Conservation (phyloP, 2,329 filamentous ascomycete genomes). For the Penicillium psychrosexuale region DNA sequence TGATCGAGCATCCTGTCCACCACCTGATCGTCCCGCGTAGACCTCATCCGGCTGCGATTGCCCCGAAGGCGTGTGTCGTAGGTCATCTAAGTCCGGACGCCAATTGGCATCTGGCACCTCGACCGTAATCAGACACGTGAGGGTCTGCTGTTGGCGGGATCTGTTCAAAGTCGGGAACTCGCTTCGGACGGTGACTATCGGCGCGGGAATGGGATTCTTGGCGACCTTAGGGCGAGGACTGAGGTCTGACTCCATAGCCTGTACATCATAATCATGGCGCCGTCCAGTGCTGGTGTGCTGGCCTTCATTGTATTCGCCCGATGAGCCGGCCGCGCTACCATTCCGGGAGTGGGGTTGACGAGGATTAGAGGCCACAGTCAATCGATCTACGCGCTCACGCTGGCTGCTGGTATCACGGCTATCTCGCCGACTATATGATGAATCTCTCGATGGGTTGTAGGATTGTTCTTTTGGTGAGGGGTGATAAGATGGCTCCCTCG, state of each 20-base stretch:
- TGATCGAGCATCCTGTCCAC: constrained; percentile 53
- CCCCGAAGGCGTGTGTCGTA: constrained; percentile 54
- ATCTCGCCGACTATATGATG: constrained; percentile 33
- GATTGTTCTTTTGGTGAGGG: constrained; percentile 28
- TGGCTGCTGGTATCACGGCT: constrained; percentile 43
- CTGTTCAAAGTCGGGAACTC: constrained; percentile 93
- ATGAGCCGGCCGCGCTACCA: constrained; percentile 73
- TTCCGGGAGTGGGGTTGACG: constrained; percentile 64
- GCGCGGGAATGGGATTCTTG: constrained; percentile 84
- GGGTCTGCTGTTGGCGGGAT: constrained; percentile 87
- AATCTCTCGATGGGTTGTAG: constrained; percentile 7
- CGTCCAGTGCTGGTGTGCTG: constrained; percentile 62
- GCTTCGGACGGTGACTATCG: constrained; percentile 89
- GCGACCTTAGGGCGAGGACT: constrained; percentile 64
- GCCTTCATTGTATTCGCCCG: constrained; percentile 74
- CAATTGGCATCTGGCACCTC: constrained; percentile 92
- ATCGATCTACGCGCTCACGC: constrained; percentile 47
- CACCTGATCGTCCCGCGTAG: constrained; percentile 51
- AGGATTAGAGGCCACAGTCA: constrained; percentile 35
- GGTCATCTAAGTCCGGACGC: constrained; percentile 78
- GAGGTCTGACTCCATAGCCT: constrained; percentile 88
- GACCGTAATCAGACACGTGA: constrained; percentile 90
- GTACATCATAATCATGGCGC: constrained; percentile 90
- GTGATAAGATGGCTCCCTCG: constrained; percentile 12
- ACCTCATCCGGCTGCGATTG: constrained; percentile 49